These are phyloP conservation scores for Corymbia citriodora DNA, from an alignment of 441 rosid species.

Conservation along the genomic window DNA sequence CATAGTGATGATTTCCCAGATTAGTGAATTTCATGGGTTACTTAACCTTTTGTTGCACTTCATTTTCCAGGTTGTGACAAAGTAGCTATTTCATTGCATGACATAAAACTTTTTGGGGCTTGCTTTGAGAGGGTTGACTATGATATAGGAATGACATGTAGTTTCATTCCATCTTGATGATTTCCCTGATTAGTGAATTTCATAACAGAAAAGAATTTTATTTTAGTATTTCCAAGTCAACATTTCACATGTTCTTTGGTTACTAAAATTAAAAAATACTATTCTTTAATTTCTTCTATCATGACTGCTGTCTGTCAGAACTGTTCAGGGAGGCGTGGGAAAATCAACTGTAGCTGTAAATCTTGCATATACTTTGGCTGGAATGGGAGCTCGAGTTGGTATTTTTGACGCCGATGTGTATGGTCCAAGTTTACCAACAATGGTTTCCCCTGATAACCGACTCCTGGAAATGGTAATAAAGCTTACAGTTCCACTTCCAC, in stretches of 20 bases:
- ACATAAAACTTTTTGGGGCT: not conserved
- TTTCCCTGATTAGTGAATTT: not conserved
- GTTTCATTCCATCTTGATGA: not conserved
- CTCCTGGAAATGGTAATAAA: constrained; percentile 71
- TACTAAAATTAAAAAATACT: not conserved
- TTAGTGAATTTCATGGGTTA: not conserved
- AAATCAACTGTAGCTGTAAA: constrained; percentile 96
- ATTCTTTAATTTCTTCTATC: constrained; percentile 8
- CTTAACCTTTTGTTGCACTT: not conserved
- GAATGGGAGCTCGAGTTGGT: constrained; percentile 97
- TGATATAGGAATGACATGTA: not conserved
- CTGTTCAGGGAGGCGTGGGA: constrained; percentile 95
- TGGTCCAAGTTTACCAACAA: constrained; percentile 97
- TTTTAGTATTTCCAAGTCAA: not conserved
- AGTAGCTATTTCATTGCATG: not conserved
- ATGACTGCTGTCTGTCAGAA: constrained; percentile 33
- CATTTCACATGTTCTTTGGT: not conserved
- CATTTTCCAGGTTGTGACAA: not conserved
- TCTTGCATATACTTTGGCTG: constrained; percentile 92
- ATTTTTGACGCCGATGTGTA: constrained; percentile 96
- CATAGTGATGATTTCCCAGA: not conserved
- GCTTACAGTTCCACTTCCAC: not conserved
- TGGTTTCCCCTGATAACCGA: constrained; percentile 90
- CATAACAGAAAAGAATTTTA: not conserved
- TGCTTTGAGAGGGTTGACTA: not conserved